phyloP scores from a whole-genome alignment of 1,284 basidiomycete genomes.

The Papiliotrema laurentii region DNA sequence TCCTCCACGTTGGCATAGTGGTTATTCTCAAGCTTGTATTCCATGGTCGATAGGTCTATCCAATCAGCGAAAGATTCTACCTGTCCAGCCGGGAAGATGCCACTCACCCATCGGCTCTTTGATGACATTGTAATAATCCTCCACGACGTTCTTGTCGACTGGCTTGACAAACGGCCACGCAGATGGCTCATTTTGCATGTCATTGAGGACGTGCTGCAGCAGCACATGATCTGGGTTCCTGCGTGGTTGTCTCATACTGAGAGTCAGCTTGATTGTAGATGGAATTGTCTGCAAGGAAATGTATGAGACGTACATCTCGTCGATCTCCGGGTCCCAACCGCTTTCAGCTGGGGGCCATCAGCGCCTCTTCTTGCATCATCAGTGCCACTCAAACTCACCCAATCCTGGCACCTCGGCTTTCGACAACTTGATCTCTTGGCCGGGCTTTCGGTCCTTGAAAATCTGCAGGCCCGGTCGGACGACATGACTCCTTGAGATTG shows the following conservation, averaged over 20 bases:
- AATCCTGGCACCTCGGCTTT: constrained; percentile 75
- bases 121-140: constrained; percentile 88
- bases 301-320: constrained; percentile 59
- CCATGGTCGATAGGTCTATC: constrained; percentile 92
- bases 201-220: constrained; percentile 80
- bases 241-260: constrained; percentile 53
- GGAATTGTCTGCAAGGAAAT: not conserved
- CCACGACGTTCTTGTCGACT: constrained; percentile 76
- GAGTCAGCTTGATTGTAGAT: not conserved
- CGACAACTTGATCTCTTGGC: constrained; percentile 30
- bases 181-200: constrained; percentile 72
- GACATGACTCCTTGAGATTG: constrained; percentile 80
- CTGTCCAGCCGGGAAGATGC: not conserved
- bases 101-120: constrained; percentile 86
- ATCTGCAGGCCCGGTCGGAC: constrained; percentile 76
- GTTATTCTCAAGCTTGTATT: constrained; percentile 78
- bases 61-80: too few relatives aligned
- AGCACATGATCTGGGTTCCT: constrained; percentile 56
- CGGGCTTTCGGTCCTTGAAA: constrained; percentile 58
- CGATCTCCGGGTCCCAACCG: constrained; percentile 88
- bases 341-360: constrained; percentile 62
- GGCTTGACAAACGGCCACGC: constrained; percentile 66
- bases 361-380: not conserved
- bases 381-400: constrained; percentile 51
- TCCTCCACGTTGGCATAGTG: constrained; percentile 69